Conservation (phyloP, 805 yeast genomes). For the Grigorovia jiainica region DNA sequence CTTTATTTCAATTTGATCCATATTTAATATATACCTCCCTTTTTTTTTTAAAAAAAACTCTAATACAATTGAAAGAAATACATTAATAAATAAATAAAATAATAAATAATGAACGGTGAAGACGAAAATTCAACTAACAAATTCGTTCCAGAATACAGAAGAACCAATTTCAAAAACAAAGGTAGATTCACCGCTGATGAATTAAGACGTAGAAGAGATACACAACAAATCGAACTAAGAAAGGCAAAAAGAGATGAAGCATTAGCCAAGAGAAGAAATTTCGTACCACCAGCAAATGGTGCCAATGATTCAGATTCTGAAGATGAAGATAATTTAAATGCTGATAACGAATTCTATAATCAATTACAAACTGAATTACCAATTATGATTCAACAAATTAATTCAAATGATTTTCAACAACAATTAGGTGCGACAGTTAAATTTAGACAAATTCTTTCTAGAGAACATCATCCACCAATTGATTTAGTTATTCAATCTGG, state of each 20-base stretch:
- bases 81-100: no score
- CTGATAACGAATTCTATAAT: constrained; percentile 35
- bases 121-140: constrained; percentile 46
- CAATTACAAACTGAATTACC: constrained; percentile 66
- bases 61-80: no score
- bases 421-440: constrained; percentile 85
- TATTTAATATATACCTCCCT: no score
- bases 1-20: no score
- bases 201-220: constrained; percentile 95
- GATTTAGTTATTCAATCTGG: constrained; percentile 88
- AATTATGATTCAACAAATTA: constrained; percentile 70
- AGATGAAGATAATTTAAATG: constrained; percentile 35
- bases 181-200: constrained; percentile 92
- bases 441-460: constrained; percentile 85
- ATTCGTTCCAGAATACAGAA: constrained; percentile 95
- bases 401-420: constrained; percentile 62
- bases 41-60: no score
- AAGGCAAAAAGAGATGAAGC: constrained; percentile 95
- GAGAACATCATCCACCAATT: constrained; percentile 94
- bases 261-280: constrained; percentile 86
- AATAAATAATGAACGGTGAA: constrained; percentile 54
- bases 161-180: constrained; percentile 91
- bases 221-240: constrained; percentile 91
- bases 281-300: constrained; percentile 33
- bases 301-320: constrained; percentile 41